These are phyloP conservation scores for Cardamine chenopodiifolia DNA, from an alignment of 345 rosid species.

Conservation along the genomic window DNA sequence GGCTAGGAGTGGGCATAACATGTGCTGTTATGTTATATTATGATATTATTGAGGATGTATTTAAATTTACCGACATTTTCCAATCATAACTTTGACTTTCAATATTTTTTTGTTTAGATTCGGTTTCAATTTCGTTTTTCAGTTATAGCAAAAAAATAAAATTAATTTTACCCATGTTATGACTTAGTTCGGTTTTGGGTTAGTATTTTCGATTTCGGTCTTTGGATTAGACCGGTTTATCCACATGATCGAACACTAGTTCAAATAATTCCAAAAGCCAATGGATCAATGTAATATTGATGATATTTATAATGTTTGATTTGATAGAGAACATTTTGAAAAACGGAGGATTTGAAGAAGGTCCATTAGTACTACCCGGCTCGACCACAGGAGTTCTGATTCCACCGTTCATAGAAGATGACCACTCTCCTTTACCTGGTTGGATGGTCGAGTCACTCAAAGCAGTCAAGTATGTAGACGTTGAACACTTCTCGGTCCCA, in stretches of 20 bases:
- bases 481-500: conserved; percentile 66
- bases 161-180: background rate
- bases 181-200: background rate
- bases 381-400: conserved; percentile 71
- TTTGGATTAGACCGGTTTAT: background rate
- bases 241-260: background rate
- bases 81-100: background rate
- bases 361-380: conserved; percentile 69
- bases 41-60: background rate
- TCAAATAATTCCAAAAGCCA: background rate
- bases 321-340: conserved; percentile 64
- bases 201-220: background rate
- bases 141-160: background rate
- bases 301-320: background rate
- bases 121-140: background rate
- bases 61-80: background rate
- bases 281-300: background rate
- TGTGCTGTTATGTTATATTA: background rate
- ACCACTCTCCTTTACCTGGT: conserved; percentile 76
- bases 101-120: background rate
- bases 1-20: background rate
- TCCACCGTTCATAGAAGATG: conserved; percentile 83
- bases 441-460: conserved; percentile 91
- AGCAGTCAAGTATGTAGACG: conserved; percentile 85
- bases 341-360: conserved; percentile 86